phyloP scores from a whole-genome alignment of 2,329 filamentous ascomycete species.

The Geoglossum cookeanum region DNA sequence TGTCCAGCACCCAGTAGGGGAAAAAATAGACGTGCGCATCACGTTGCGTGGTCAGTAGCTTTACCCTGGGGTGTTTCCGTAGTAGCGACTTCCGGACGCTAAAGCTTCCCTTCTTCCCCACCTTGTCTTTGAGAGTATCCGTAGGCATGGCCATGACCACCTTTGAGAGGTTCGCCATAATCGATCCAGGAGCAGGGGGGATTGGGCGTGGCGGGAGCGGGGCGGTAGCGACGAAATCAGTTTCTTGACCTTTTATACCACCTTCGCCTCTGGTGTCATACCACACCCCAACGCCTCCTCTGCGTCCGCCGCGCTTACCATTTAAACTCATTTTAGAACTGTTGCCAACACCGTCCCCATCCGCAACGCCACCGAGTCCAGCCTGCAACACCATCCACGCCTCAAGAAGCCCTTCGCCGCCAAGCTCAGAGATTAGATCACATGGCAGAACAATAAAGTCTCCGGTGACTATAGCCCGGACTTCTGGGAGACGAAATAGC shows the following conservation, averaged over 20 bases:
- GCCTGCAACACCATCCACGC: conserved; percentile 80
- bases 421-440: conserved; percentile 79
- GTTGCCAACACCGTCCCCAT: conserved; percentile 13
- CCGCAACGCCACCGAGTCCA: conserved; percentile 42
- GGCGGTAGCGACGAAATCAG: conserved; percentile 72
- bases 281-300: conserved; percentile 75
- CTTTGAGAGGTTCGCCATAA: conserved; percentile 52
- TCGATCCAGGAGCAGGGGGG: conserved; percentile 40
- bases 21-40: conserved; percentile 94
- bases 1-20: conserved; percentile 75
- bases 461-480: conserved; percentile 56
- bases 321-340: conserved; percentile 24
- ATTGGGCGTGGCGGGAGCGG: conserved; percentile 40
- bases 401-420: conserved; percentile 64
- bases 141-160: conserved; percentile 76
- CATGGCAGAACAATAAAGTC: conserved; percentile 88
- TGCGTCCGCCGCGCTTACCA: conserved; percentile 38
- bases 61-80: conserved; percentile 52
- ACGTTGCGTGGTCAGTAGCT: conserved; percentile 65
- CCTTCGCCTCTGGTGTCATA: conserved; percentile 68
- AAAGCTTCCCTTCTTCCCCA: conserved; percentile 50
- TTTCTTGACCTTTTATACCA: conserved; percentile 73
- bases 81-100: conserved; percentile 61
- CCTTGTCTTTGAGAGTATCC: conserved; percentile 69
- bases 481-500: conserved; percentile 65